These are phyloP conservation scores for Cladorrhinum sp. DNA, from an alignment of 2,329 filamentous ascomycete genomes.

Conservation along the genomic window DNA sequence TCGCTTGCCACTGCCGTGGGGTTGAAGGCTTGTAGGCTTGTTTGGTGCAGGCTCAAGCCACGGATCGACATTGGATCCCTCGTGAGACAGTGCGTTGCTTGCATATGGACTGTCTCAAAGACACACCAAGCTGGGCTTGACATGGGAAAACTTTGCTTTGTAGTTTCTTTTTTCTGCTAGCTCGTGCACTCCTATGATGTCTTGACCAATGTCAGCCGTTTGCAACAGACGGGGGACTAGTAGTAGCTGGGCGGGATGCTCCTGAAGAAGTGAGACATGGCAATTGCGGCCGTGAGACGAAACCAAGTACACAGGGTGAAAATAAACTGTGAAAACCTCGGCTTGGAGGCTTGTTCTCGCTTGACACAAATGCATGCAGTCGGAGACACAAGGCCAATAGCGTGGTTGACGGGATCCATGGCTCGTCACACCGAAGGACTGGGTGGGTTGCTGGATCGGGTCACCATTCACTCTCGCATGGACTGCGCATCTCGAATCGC, in stretches of 20 bases:
- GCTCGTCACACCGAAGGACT: slow-evolving; percentile 5
- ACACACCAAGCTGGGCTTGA: background rate
- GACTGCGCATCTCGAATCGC: background rate
- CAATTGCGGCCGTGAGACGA: slow-evolving; percentile 7
- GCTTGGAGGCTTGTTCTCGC: background rate
- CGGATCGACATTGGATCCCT: slow-evolving; percentile 10
- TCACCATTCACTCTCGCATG: background rate
- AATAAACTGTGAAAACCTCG: background rate
- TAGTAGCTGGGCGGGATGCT: slow-evolving; percentile 6
- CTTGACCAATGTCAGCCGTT: slow-evolving; percentile 5
- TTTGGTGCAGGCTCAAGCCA: background rate
- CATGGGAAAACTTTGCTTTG: slow-evolving; percentile 2
- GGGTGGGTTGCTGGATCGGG: background rate
- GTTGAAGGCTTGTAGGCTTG: background rate
- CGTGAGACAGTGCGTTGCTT: background rate
- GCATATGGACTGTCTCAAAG: slow-evolving; percentile 3
- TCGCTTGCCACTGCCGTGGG: slow-evolving; percentile 4
- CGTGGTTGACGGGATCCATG: slow-evolving; percentile 1
- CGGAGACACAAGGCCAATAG: background rate
- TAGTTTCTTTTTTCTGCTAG: background rate
- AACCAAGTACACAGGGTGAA: background rate
- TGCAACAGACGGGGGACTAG: slow-evolving; percentile 7
- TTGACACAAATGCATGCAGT: background rate
- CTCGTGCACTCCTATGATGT: background rate
- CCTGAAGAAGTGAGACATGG: slow-evolving; percentile 7